A percentile compares a stretch with the other conserved stretches of the same genome.
phyloP scores from a whole-genome alignment of 164 flowering plant genomes.

The Saururus chinensis region DNA sequence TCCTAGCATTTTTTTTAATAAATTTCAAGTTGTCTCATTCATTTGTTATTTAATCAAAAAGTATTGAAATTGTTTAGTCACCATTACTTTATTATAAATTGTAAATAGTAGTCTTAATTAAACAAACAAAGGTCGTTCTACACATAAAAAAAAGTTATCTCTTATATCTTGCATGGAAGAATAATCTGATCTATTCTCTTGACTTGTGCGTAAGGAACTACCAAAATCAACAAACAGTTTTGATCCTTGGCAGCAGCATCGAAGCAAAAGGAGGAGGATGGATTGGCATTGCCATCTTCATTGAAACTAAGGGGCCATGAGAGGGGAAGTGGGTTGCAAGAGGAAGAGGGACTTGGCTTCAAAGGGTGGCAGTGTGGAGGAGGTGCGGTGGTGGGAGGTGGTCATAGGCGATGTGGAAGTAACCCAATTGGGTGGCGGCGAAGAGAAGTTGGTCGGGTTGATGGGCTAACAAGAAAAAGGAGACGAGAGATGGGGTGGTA shows the following conservation, averaged over 20 bases:
- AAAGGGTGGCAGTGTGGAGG: slow-evolving; percentile 1
- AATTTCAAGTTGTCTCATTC: too few relatives aligned
- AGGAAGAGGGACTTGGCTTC: slow-evolving; percentile 3
- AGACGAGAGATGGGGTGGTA: background rate
- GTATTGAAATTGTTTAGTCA: too few relatives aligned
- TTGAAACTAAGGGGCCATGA: slow-evolving; percentile 6
- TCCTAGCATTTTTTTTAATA: too few relatives aligned
- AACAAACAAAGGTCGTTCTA: too few relatives aligned
- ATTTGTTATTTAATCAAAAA: too few relatives aligned
- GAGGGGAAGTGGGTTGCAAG: background rate
- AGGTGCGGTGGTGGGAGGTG: slow-evolving; percentile 3
- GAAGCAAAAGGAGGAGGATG: slow-evolving; percentile 40
- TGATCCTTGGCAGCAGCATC: slow-evolving; percentile 23
- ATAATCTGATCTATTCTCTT: too few relatives aligned
- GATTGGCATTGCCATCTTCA: slow-evolving; percentile 12
- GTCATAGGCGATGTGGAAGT: slow-evolving; percentile 6
- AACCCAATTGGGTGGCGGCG: background rate
- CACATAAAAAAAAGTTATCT: too few relatives aligned
- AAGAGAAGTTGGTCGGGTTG: slow-evolving; percentile 1
- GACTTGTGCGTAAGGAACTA: too few relatives aligned
- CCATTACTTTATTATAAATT: too few relatives aligned
- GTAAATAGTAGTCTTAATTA: too few relatives aligned
- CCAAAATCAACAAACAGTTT: too few relatives aligned
- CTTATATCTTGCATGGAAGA: too few relatives aligned
- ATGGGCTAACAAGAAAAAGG: background rate